A percentile compares a stretch with the other conserved stretches of the same genome.
Conservation (phyloP, 352 stramenopile species). For the Phytophthora citricola region DNA sequence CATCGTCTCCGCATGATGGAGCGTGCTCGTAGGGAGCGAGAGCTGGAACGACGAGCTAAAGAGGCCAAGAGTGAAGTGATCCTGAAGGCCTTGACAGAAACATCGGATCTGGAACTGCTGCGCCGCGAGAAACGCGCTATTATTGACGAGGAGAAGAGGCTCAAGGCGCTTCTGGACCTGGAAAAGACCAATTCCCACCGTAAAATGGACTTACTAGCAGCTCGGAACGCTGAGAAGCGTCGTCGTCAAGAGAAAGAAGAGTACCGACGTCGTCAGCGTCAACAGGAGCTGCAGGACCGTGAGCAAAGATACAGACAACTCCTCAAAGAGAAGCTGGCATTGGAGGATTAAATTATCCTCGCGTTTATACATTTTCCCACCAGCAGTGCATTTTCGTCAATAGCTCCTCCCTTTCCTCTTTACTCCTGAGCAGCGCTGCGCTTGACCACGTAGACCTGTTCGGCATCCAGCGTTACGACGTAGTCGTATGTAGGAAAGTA, state of each 20-base stretch:
- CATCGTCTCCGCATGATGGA: conserved; percentile 84
- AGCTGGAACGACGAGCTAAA: conserved; percentile 80
- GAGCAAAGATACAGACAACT: conserved; percentile 75
- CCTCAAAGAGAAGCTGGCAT: conserved; percentile 84
- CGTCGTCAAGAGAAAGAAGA: conserved; percentile 91
- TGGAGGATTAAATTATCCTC: conserved; percentile 46
- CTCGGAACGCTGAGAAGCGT: conserved; percentile 91
- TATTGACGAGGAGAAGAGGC: conserved; percentile 93
- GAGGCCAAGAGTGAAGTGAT: conserved; percentile 95
- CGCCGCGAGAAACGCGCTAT: conserved; percentile 95
- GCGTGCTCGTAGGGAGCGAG: conserved; percentile 59
- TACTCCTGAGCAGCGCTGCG: conserved; percentile 45
- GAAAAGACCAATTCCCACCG: conserved; percentile 94
- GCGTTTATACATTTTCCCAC: conserved; percentile 25
- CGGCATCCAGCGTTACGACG: conserved; percentile 65
- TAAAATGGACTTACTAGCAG: conserved; percentile 92
- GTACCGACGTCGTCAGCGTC: conserved; percentile 72
- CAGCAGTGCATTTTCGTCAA: conserved; percentile 6
- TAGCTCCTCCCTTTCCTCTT: conserved; percentile 9
- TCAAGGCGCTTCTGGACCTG: conserved; percentile 94
- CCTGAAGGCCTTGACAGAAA: conserved; percentile 90
- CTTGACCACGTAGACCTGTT: conserved; percentile 84
- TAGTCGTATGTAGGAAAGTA: conserved; percentile 72
- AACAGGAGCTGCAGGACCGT: conserved; percentile 68
- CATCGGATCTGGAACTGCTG: conserved; percentile 91